A percentile compares a stretch with the other conserved stretches of the same genome.
phyloP scores from a whole-genome alignment of 129 eudicot species.

The Flaveria sonorensis region DNA sequence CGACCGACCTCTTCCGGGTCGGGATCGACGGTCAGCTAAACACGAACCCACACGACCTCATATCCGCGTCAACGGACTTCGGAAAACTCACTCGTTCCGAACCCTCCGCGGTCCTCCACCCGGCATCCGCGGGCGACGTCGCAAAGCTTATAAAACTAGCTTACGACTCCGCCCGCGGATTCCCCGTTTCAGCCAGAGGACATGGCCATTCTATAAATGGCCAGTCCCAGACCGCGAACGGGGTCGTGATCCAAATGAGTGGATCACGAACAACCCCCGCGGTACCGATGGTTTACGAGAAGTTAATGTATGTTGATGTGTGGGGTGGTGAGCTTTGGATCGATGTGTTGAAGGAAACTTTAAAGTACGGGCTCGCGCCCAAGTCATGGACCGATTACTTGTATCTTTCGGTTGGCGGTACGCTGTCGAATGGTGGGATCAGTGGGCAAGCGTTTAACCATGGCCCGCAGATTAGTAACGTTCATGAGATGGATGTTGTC shows the following conservation, averaged over 20 bases:
- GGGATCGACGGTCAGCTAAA: constrained; percentile 45
- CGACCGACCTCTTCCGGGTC: constrained; percentile 44
- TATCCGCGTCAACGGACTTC: constrained; percentile 62
- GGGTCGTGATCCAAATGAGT: constrained; percentile 76
- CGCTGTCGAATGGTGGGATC: constrained; percentile 57
- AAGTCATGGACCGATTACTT: constrained; percentile 61
- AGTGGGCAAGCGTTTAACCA: constrained; percentile 57
- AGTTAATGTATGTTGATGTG: constrained; percentile 45
- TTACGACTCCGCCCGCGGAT: constrained; percentile 55
- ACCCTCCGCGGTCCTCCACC: constrained; percentile 64
- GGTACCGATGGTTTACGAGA: constrained; percentile 39
- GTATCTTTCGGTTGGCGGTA: constrained; percentile 54
- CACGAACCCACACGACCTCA: constrained; percentile 43
- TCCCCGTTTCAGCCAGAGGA: constrained; percentile 81
- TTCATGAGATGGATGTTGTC: constrained; percentile 51
- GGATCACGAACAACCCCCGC: constrained; percentile 16
- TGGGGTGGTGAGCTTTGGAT: constrained; percentile 63
- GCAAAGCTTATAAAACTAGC: constrained; percentile 51
- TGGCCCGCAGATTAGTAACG: constrained; percentile 61
- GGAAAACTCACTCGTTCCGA: constrained; percentile 48
- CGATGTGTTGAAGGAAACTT: constrained; percentile 41
- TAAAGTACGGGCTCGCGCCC: constrained; percentile 48
- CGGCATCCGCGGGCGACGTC: constrained; percentile 61
- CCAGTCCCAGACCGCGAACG: constrained; percentile 65
- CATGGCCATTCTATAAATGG: constrained; percentile 98